Conservation (phyloP, 306 rosid species). For the Dicorynia guianensis region DNA sequence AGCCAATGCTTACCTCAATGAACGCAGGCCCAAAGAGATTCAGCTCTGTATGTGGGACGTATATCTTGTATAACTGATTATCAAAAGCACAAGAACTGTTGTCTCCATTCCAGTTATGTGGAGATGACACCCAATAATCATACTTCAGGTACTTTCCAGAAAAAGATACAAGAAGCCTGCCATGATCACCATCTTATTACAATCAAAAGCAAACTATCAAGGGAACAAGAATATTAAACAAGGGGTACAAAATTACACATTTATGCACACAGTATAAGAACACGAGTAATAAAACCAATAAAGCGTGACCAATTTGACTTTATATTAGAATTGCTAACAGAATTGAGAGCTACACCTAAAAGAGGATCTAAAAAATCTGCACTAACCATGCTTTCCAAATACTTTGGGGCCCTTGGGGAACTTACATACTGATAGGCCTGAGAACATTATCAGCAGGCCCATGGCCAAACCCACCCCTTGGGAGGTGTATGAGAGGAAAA, state of each 20-base stretch:
- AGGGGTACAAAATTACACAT: background rate
- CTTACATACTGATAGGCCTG: too few species aligned
- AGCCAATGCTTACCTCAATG: constrained; percentile 70
- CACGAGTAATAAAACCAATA: constrained; percentile 16
- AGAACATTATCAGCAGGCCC: too few species aligned
- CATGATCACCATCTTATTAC: constrained; percentile 44
- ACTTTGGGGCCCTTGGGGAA: background rate
- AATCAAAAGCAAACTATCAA: constrained; percentile 32
- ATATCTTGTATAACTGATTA: constrained; percentile 76
- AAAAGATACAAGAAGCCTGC: constrained; percentile 93
- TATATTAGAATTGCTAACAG: constrained; percentile 4
- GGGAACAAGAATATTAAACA: constrained; percentile 29
- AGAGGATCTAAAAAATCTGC: background rate
- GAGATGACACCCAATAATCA: constrained; percentile 54
- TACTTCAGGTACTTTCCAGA: constrained; percentile 80
- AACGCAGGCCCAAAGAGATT: constrained; percentile 85
- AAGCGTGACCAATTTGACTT: constrained; percentile 12
- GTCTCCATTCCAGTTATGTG: constrained; percentile 57
- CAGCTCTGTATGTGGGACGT: constrained; percentile 72
- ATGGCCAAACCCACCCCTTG: too few species aligned
- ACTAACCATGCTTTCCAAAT: background rate
- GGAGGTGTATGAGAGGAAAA: too few species aligned
- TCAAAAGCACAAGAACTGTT: constrained; percentile 55
- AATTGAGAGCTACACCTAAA: background rate
- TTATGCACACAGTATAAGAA: background rate